Conservation (phyloP, 2,329 filamentous ascomycete species). For the Fusarium continuum region DNA sequence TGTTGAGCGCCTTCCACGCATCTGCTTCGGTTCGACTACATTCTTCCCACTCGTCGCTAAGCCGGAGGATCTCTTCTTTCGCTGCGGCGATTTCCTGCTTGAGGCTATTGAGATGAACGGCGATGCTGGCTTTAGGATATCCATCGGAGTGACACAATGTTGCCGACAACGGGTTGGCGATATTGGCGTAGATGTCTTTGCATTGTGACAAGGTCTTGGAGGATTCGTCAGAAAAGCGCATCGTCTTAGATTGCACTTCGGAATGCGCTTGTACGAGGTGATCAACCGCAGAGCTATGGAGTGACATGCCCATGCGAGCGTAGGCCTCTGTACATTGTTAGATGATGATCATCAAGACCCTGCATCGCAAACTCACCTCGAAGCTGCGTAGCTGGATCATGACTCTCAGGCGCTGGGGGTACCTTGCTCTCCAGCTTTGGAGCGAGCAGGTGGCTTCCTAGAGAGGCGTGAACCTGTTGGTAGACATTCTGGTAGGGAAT, state of each 20-base stretch:
- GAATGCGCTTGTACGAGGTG: constrained; percentile 38
- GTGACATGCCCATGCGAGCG: constrained; percentile 28
- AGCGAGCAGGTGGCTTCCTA: background rate
- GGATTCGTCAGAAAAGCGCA: constrained; percentile 31
- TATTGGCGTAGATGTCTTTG: constrained; percentile 45
- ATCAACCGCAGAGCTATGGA: constrained; percentile 11
- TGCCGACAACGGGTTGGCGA: constrained; percentile 45
- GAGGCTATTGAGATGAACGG: constrained; percentile 39
- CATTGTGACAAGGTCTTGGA: constrained; percentile 21
- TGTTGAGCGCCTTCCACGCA: constrained; percentile 30
- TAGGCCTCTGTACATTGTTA: constrained; percentile 37
- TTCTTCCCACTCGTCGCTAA: constrained; percentile 41
- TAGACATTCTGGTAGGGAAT: constrained; percentile 31
- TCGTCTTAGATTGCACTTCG: constrained; percentile 35
- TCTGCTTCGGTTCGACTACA: constrained; percentile 35
- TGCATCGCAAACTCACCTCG: constrained; percentile 19
- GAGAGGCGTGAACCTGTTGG: constrained; percentile 39
- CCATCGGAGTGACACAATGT: constrained; percentile 45
- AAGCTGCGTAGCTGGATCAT: constrained; percentile 25
- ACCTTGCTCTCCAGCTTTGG: background rate
- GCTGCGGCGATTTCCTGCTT: constrained; percentile 34
- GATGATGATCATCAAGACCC: rapidly evolving
- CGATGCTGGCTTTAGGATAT: constrained; percentile 40
- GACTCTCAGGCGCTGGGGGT: background rate
- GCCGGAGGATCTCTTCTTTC: constrained; percentile 36